Conservation (phyloP, 495 filamentous ascomycete species). For the Aspergillus sclerotiicarbonarius region DNA sequence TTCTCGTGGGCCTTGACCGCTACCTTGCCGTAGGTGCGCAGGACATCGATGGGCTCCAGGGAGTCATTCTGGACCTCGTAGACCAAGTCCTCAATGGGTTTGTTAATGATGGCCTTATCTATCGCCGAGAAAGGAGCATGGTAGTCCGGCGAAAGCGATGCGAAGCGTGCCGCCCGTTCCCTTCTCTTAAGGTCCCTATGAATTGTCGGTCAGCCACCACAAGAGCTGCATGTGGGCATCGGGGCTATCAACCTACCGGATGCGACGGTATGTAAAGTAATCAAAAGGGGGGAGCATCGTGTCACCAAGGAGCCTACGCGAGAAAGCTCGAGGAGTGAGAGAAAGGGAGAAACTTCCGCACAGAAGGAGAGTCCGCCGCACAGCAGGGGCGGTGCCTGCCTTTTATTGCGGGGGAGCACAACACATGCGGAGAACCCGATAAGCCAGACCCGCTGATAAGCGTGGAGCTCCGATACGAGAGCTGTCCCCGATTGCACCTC, state of each 20-base stretch:
- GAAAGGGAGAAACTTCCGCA: slow-evolving; percentile 1
- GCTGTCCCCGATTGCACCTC: too few relatives aligned
- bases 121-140: slow-evolving; percentile 55
- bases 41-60: slow-evolving; percentile 68
- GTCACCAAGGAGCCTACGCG: background rate
- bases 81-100: slow-evolving; percentile 76
- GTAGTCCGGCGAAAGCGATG: slow-evolving; percentile 63
- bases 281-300: slow-evolving; percentile 59
- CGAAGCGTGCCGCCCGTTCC: slow-evolving; percentile 67
- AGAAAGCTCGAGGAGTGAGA: background rate
- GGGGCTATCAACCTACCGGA: slow-evolving; percentile 40
- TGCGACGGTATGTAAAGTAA: slow-evolving; percentile 55
- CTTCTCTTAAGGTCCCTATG: slow-evolving; percentile 74
- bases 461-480: too few relatives aligned
- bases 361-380: background rate
- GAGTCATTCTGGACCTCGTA: slow-evolving; percentile 67
- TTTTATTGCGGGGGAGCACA: slow-evolving; percentile 28
- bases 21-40: slow-evolving; percentile 87
- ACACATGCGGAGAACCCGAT: slow-evolving; percentile 28
- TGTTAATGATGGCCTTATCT: slow-evolving; percentile 66
- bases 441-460: slow-evolving; percentile 26
- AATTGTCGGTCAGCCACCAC: slow-evolving; percentile 4
- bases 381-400: slow-evolving; percentile 8
- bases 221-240: background rate
- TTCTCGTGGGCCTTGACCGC: slow-evolving; percentile 80